Conservation (phyloP, 2,329 filamentous ascomycete genomes). For the Exutisphaerella laricina region DNA sequence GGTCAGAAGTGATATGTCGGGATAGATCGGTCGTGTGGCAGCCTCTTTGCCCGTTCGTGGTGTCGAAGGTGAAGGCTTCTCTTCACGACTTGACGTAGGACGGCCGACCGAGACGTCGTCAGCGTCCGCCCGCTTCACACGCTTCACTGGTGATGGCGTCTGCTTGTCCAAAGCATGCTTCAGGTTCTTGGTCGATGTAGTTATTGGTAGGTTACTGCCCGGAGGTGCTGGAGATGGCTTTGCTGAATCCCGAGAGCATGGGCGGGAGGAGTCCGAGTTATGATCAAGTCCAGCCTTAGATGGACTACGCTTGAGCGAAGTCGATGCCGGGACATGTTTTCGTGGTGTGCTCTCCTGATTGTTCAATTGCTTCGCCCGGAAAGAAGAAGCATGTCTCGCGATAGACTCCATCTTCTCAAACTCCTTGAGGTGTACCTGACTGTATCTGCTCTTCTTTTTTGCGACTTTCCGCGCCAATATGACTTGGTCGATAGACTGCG, state of each 20-base stretch:
- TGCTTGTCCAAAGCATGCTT: slow-evolving; percentile 22
- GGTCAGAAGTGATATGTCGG: slow-evolving; percentile 53
- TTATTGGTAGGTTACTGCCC: slow-evolving; percentile 25
- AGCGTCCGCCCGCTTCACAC: slow-evolving; percentile 49
- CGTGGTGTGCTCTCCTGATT: slow-evolving; percentile 4
- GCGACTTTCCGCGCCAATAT: slow-evolving; percentile 63
- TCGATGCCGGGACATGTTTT: slow-evolving; percentile 24
- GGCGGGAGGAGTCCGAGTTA: slow-evolving; percentile 13
- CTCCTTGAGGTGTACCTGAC: slow-evolving; percentile 73
- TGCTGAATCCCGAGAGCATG: slow-evolving; percentile 12
- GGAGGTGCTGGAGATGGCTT: slow-evolving; percentile 22
- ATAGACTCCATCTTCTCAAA: slow-evolving; percentile 99
- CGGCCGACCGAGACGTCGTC: slow-evolving; percentile 66
- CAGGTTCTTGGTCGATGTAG: slow-evolving; percentile 21
- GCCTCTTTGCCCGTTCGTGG: slow-evolving; percentile 49
- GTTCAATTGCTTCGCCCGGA: slow-evolving; percentile 44
- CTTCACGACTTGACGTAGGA: slow-evolving; percentile 48
- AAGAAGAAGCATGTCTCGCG: slow-evolving; percentile 74
- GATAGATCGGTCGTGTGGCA: slow-evolving; percentile 43
- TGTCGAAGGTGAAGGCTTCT: slow-evolving; percentile 36
- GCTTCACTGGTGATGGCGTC: slow-evolving; percentile 56
- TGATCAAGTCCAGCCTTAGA: slow-evolving; percentile 56
- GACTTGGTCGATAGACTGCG: slow-evolving; percentile 35
- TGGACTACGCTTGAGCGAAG: slow-evolving; percentile 49
- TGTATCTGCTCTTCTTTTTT: slow-evolving; percentile 76